phyloP scores from a whole-genome alignment of 148 eudicot genomes.

The Spergularia bocconei region DNA sequence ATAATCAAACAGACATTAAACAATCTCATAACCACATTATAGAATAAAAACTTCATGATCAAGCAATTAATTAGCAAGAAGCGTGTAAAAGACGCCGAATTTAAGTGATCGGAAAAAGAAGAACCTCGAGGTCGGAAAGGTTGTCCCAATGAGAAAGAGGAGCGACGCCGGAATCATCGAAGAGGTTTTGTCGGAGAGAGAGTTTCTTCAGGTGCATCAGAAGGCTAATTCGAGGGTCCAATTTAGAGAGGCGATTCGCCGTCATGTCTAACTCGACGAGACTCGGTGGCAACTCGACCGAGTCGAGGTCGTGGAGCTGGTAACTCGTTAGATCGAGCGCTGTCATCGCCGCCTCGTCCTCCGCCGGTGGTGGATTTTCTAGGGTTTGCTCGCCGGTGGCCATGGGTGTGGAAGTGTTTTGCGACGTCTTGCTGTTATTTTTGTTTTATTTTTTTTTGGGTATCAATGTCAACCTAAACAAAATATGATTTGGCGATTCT shows the following conservation, averaged over 20 bases:
- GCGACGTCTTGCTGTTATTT: no score
- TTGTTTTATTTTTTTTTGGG: no score
- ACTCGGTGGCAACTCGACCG: constrained; percentile 61
- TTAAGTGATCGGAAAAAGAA: no score
- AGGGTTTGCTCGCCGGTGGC: constrained; percentile 19
- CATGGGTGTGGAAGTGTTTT: neutral
- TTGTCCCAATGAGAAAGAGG: constrained; percentile 60
- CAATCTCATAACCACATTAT: neutral
- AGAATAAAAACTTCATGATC: neutral
- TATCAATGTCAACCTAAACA: no score
- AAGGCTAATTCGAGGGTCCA: constrained; percentile 70
- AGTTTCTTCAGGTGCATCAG: constrained; percentile 67
- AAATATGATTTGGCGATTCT: no score
- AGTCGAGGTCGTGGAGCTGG: constrained; percentile 71
- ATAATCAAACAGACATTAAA: neutral
- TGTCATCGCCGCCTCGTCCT: constrained; percentile 30
- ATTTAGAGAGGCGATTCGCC: constrained; percentile 64
- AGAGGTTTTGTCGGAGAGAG: constrained; percentile 87
- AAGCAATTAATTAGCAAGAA: neutral
- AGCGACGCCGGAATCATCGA: constrained; percentile 58
- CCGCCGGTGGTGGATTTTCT: constrained; percentile 18
- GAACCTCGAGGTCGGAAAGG: constrained; percentile 69
- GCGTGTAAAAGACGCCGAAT: neutral
- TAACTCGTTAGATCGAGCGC: constrained; percentile 63
- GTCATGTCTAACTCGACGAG: constrained; percentile 87